phyloP scores from a whole-genome alignment of 805 yeast species.

The Debaryomyces castellii region DNA sequence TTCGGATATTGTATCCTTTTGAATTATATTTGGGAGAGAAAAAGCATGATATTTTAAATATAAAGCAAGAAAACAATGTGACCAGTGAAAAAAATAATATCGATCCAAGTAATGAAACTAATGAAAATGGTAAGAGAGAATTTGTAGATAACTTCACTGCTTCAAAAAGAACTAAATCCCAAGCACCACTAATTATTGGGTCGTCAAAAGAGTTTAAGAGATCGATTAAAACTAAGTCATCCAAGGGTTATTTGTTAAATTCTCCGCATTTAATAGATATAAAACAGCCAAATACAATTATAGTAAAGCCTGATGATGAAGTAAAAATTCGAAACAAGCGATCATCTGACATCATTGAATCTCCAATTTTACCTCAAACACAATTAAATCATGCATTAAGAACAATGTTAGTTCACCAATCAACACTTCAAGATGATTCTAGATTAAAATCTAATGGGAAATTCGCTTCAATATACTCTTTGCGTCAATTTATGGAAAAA shows the following conservation, averaged over 20 bases:
- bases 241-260: conserved; percentile 53
- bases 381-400: conserved; percentile 14
- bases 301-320: conserved; percentile 10
- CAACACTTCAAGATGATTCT: conserved; percentile 16
- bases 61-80: not conserved
- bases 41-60: conserved; percentile 16
- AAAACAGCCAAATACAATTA: conserved; percentile 24
- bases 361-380: conserved; percentile 17
- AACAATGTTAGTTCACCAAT: conserved; percentile 9
- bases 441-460: conserved; percentile 21
- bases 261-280: conserved; percentile 49
- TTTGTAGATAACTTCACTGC: not conserved
- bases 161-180: conserved; percentile 1
- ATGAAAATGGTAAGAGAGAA: conserved; percentile 8
- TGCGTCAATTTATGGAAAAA: conserved; percentile 60
- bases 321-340: conserved; percentile 6
- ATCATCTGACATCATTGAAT: conserved; percentile 8
- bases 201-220: conserved; percentile 48
- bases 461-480: conserved; percentile 50
- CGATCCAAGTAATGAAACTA: conserved; percentile 1
- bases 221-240: conserved; percentile 42
- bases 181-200: conserved; percentile 42
- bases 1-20: conserved; percentile 37
- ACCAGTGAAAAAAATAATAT: too few relatives aligned
- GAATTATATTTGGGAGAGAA: conserved; percentile 20